These are phyloP conservation scores for Colletotrichum camelliae DNA, from an alignment of 2,329 filamentous ascomycete genomes.

Conservation along the genomic window DNA sequence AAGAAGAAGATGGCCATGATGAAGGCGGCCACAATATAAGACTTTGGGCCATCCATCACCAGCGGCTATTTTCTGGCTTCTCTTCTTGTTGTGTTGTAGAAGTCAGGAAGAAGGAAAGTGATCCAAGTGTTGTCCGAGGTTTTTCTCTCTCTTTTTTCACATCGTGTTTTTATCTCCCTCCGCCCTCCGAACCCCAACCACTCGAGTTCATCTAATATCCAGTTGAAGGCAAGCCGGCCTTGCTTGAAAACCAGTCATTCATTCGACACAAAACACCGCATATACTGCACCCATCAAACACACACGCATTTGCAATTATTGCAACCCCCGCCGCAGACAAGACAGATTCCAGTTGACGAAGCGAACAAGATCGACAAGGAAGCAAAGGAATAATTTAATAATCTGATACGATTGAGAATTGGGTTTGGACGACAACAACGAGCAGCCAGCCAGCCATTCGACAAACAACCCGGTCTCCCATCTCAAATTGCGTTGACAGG, in stretches of 20 bases:
- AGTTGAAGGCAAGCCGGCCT: constrained; percentile 64
- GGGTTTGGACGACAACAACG: background rate
- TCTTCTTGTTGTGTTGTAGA: constrained; percentile 44
- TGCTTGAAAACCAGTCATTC: constrained; percentile 60
- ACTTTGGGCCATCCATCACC: constrained; percentile 52
- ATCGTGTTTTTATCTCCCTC: constrained; percentile 38
- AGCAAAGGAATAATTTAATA: constrained; percentile 20
- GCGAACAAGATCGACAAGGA: constrained; percentile 12
- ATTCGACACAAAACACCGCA: constrained; percentile 26
- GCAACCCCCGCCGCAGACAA: background rate
- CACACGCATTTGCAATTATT: constrained; percentile 3
- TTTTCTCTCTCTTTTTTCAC: constrained; percentile 45
- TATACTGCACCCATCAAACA: background rate
- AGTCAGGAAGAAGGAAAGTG: constrained; percentile 45
- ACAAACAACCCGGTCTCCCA: constrained; percentile 18
- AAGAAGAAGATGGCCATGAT: constrained; percentile 37
- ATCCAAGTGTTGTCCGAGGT: constrained; percentile 58
- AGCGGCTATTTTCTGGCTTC: constrained; percentile 43
- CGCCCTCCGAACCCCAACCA: constrained; percentile 31
- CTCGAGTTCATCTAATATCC: constrained; percentile 28
- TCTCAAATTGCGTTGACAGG: constrained; percentile 20
- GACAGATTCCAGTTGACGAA: background rate
- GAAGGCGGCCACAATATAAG: constrained; percentile 62
- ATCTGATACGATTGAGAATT: constrained; percentile 17
- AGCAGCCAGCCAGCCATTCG: constrained; percentile 10